Percentiles rank a stretch among this genome's conserved stretches.
Evolutionary conservation across 495 filamentous ascomycete genomes (phyloP).

Genomic region (Parathielavia hyrcaniae): DNA sequence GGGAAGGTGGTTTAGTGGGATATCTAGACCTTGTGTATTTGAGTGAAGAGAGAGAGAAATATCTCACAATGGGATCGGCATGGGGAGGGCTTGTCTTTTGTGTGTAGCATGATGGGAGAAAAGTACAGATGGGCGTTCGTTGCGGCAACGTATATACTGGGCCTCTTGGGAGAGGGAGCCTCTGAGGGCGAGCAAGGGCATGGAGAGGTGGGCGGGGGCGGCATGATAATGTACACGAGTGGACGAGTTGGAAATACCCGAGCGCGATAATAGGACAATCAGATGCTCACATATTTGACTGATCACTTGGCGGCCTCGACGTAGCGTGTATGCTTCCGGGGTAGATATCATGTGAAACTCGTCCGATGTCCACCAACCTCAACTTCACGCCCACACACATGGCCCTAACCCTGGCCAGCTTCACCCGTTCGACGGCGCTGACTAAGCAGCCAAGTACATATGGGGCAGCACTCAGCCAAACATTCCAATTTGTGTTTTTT

Average conservation of each 20-base stretch:
- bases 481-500: no score
- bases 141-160: no score
- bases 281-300: background rate
- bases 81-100: background rate
- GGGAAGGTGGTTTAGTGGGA: background rate
- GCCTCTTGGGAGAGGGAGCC: no score
- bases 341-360: background rate
- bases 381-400: no score
- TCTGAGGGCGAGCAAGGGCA: background rate
- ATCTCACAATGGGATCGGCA: background rate
- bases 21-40: no score
- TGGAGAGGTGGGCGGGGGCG: no score
- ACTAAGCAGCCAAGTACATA: no score
- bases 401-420: no score
- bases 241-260: slow-evolving; percentile 3
- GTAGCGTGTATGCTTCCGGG: background rate
- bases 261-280: slow-evolving; percentile 50
- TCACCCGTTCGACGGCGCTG: no score
- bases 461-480: no score
- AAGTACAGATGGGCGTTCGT: background rate
- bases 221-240: background rate
- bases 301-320: no score
- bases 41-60: background rate
- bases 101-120: background rate
- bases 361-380: no score